phyloP scores from a whole-genome alignment of 805 yeast species.

The Zygosaccharomyces rouxii region DNA sequence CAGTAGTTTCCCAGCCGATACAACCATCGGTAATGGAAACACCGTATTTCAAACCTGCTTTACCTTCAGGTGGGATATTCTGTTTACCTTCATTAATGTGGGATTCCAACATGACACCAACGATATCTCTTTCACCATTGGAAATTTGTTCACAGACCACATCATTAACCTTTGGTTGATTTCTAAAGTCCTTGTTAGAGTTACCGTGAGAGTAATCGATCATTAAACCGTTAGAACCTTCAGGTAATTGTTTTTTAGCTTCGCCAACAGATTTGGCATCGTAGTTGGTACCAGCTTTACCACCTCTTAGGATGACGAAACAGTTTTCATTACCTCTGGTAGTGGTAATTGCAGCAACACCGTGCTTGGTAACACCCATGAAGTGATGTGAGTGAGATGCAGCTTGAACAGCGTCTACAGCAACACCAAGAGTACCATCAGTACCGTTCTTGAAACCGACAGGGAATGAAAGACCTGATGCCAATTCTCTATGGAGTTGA shows the following conservation, averaged over 20 bases:
- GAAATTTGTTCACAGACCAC: constrained; percentile 78
- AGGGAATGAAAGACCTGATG: constrained; percentile 98
- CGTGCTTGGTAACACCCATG: constrained; percentile 96
- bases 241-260: constrained; percentile 61
- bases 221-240: constrained; percentile 56
- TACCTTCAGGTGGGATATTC: constrained; percentile 60
- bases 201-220: constrained; percentile 98
- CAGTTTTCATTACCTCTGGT: constrained; percentile 94
- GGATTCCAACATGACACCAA: constrained; percentile 95
- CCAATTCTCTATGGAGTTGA: constrained; percentile 94
- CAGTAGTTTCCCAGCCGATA: constrained; percentile 89
- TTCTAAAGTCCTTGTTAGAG: constrained; percentile 87
- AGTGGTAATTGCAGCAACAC: constrained; percentile 92
- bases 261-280: constrained; percentile 72
- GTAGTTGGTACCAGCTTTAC: constrained; percentile 89
- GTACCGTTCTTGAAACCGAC: constrained; percentile 98
- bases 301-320: constrained; percentile 94
- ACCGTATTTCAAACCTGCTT: constrained; percentile 73
- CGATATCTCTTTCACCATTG: constrained; percentile 71
- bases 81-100: constrained; percentile 91
- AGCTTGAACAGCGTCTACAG: constrained; percentile 90
- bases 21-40: constrained; percentile 97
- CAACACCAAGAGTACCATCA: constrained; percentile 89
- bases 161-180: constrained; percentile 89
- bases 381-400: constrained; percentile 92